These are phyloP conservation scores for Boletus rubescentipes DNA, from an alignment of 768 basidiomycete genomes.

Conservation along the genomic window DNA sequence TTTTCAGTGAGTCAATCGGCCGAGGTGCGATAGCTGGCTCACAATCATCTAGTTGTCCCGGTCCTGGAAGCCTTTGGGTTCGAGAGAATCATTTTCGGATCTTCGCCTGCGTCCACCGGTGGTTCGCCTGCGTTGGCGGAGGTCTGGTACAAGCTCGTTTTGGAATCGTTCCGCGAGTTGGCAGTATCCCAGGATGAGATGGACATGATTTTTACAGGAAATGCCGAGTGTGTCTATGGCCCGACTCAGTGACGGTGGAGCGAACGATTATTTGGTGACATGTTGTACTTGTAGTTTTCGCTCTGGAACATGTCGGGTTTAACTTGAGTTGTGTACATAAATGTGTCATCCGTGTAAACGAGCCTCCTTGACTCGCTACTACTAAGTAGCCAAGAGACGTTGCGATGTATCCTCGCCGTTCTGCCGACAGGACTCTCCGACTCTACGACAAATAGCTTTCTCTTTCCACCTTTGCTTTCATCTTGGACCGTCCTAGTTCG, in stretches of 20 bases:
- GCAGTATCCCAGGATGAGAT: slow-evolving; percentile 76
- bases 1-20: slow-evolving; percentile 65
- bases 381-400: slow-evolving; percentile 5
- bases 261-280: not conserved
- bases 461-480: not conserved
- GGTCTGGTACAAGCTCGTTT: slow-evolving; percentile 81
- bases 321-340: too few species aligned
- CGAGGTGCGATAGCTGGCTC: not conserved
- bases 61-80: slow-evolving; percentile 85
- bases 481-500: not conserved
- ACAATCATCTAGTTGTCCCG: slow-evolving; percentile 58
- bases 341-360: too few species aligned
- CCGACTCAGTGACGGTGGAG: slow-evolving; percentile 16
- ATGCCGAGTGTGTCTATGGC: slow-evolving; percentile 45
- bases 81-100: slow-evolving; percentile 80
- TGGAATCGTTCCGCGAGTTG: slow-evolving; percentile 76
- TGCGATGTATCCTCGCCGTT: slow-evolving; percentile 12
- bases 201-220: slow-evolving; percentile 68
- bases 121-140: slow-evolving; percentile 49
- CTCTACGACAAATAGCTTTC: not conserved
- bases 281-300: not conserved
- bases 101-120: slow-evolving; percentile 59
- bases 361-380: too few species aligned
- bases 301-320: not conserved
- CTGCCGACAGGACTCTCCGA: not conserved